phyloP scores from a whole-genome alignment of 495 filamentous ascomycete genomes.

The Podospora tetraspora region DNA sequence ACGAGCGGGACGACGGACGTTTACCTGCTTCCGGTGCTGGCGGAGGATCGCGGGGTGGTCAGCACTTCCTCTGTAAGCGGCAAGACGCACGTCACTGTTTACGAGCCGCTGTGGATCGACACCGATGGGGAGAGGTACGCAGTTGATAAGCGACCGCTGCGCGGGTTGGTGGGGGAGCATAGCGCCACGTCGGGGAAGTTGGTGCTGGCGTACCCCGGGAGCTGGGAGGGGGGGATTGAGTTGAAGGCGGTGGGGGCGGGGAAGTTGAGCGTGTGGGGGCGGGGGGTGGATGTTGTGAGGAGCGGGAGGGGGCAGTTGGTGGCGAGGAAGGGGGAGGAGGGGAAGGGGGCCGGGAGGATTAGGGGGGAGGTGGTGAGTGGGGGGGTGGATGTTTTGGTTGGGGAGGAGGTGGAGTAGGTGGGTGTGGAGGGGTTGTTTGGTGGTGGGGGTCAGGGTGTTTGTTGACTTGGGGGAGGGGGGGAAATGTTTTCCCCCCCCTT shows the following conservation, averaged over 20 bases:
- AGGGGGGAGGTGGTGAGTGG: slow-evolving; percentile 25
- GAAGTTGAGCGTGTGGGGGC: slow-evolving; percentile 25
- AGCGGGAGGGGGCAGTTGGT: slow-evolving; percentile 26
- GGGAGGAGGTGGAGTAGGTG: slow-evolving; percentile 8
- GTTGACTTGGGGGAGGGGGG: background rate
- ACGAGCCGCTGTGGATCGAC: slow-evolving; percentile 35
- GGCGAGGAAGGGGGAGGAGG: slow-evolving; percentile 35
- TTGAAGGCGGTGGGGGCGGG: slow-evolving; percentile 27
- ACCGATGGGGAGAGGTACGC: background rate
- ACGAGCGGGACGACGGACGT: slow-evolving; percentile 28
- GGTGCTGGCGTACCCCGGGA: slow-evolving; percentile 29
- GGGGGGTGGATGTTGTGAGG: slow-evolving; percentile 33
- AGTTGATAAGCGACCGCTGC: slow-evolving; percentile 8
- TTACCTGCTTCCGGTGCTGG: slow-evolving; percentile 35
- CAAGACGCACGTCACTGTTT: slow-evolving; percentile 21
- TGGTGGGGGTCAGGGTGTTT: background rate
- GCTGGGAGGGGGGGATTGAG: slow-evolving; percentile 38
- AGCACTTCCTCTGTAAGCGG: slow-evolving; percentile 36
- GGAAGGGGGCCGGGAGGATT: slow-evolving; percentile 21
- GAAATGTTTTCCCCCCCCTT: too few species aligned
- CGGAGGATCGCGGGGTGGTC: slow-evolving; percentile 14
- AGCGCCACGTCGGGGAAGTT: slow-evolving; percentile 33
- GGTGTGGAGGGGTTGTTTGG: too few species aligned
- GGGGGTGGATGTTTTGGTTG: slow-evolving; percentile 29
- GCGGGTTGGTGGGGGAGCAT: slow-evolving; percentile 29